Base-by-base conservation (phyloP, 176 grass and related monocot genomes). In the Coix lacrymajobi region DNA sequence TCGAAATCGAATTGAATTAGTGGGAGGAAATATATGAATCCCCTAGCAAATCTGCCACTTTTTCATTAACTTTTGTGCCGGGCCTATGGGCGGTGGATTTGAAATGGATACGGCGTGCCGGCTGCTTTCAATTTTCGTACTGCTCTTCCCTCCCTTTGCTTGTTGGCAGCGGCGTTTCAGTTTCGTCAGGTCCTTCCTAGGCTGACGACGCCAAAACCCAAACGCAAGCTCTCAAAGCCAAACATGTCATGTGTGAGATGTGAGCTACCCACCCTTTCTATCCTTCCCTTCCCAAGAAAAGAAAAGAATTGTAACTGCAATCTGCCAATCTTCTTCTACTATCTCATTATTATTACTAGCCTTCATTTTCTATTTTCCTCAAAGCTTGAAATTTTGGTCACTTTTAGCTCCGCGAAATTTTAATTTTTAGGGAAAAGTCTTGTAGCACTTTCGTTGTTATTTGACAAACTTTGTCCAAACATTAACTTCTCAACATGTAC, bases 241-340 rank as follows among this genome's bases (percentile, higher is more conserved):
- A 78, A 64, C 52, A 72, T 58, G n/a, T n/a, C n/a, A n/a, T n/a
- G n/a, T n/a, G 81, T 84, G 87, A 75, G 81, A 88, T 84, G 87
- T 80, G 87, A 88, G 32, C 81, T 10, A 84, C 38, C 71, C 71
- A 37, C 17, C 52, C 17, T 3, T 4, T 66, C 20, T 54, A 44
- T 63, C n/a, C 36, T 77, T 43, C 29, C 56, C 76, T 76, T 61
- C 28, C 54, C 75, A 11, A 77, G 36, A 28, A 13, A 43, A 1
- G 16, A 12, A 41, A 43, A 43, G 1, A 40, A 40, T 10, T 58
- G 20, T 16, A 24, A 41, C 36, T 29, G 1, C 33, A 41, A 41
- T 62, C 13, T 41, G 5, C 1, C 46, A 49, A 52, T 52, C 6
- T 1, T 52, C 0, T 19, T 2, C 19, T 22, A 8, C n/a, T n/a